Percentiles rank a stretch among this genome's conserved stretches.
These are phyloP conservation scores for Nothophoma quercina DNA, from an alignment of 2,329 filamentous ascomycete species.

Conservation along the genomic window DNA sequence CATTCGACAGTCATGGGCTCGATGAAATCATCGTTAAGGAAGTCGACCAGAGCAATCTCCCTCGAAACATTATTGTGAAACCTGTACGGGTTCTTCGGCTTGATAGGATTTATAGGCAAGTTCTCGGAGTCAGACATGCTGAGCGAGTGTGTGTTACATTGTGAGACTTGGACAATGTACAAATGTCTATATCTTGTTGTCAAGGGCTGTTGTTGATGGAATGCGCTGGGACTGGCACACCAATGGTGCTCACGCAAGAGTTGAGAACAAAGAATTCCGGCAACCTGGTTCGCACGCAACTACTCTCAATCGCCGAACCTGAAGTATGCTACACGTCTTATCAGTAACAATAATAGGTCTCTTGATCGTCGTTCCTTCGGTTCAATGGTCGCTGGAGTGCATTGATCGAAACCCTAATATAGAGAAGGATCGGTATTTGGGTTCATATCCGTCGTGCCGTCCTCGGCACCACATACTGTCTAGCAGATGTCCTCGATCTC, in stretches of 20 bases:
- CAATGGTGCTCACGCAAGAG: background rate
- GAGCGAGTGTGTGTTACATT: background rate
- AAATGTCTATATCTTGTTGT: background rate
- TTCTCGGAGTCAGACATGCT: slow-evolving; percentile 8
- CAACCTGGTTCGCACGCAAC: background rate
- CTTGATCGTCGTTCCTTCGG: no score
- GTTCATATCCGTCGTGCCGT: background rate
- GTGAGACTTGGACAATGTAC: background rate
- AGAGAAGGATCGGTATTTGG: no score
- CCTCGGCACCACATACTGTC: background rate
- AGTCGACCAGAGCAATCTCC: slow-evolving; percentile 5
- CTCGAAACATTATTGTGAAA: background rate
- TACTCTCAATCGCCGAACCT: background rate
- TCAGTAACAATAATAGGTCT: background rate
- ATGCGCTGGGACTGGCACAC: background rate
- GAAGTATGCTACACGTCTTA: background rate
- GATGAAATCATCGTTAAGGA: background rate
- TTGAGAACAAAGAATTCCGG: slow-evolving; percentile 3
- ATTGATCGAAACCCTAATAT: no score
- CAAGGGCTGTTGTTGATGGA: background rate
- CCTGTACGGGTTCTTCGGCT: background rate
- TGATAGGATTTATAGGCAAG: background rate
- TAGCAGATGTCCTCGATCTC: slow-evolving; percentile 75
- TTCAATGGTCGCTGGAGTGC: no score
- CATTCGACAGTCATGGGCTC: background rate